These are phyloP conservation scores for Hirsutella thompsonii DNA, from an alignment of 2,329 filamentous ascomycete species.

Conservation along the genomic window DNA sequence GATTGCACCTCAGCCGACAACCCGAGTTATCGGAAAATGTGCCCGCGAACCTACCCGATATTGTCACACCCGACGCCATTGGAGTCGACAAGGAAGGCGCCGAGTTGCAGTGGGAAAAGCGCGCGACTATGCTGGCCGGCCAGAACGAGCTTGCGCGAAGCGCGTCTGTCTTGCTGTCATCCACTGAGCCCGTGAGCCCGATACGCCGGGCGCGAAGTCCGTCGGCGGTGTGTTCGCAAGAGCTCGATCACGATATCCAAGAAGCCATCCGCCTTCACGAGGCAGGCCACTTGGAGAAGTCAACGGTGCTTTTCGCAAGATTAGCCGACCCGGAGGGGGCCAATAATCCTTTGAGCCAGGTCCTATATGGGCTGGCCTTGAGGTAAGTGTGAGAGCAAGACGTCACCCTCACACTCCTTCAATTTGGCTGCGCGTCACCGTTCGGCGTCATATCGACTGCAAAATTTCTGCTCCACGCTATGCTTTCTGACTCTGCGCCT, in stretches of 20 bases:
- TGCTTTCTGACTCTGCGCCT: slow-evolving; percentile 1
- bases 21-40: slow-evolving; percentile 58
- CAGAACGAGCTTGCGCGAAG: slow-evolving; percentile 38
- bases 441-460: no score
- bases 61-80: slow-evolving; percentile 33
- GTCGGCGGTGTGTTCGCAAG: slow-evolving; percentile 31
- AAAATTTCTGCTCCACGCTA: neutral
- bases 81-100: slow-evolving; percentile 28
- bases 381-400: slow-evolving; percentile 37
- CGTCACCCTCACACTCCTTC: no score
- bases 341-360: slow-evolving; percentile 90
- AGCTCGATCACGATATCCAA: slow-evolving; percentile 64
- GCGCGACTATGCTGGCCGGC: slow-evolving; percentile 77
- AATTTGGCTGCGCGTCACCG: no score
- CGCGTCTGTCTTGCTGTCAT: slow-evolving; percentile 24
- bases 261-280: slow-evolving; percentile 94
- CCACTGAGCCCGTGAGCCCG: slow-evolving; percentile 4
- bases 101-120: slow-evolving; percentile 80
- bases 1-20: slow-evolving; percentile 52
- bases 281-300: slow-evolving; percentile 60
- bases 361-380: slow-evolving; percentile 85
- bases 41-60: slow-evolving; percentile 67
- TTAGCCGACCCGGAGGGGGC: slow-evolving; percentile 73
- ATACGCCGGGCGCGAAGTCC: neutral
- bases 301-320: slow-evolving; percentile 73